Evolutionary conservation across 2,329 filamentous ascomycete genomes (phyloP), one percentile per base, ranked within the genome.

Genomic region (Fusarium robinianum): DNA sequence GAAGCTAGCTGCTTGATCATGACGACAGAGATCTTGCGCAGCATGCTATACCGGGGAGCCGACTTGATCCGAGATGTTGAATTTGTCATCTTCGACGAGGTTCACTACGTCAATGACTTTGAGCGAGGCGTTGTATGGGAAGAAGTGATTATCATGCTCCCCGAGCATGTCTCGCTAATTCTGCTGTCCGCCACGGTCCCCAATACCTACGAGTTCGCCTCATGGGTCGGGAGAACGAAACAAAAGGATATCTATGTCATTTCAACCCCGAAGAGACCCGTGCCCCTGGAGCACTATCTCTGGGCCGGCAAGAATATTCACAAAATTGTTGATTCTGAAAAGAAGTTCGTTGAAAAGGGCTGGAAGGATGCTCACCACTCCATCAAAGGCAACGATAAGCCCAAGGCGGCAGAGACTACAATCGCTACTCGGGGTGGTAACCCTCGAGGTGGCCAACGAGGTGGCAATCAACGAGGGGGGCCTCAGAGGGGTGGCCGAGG

Each of bases 171-270:
- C 25, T 95, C 94, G 2, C 78, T 99, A 15, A 99, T 99, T 57
- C 75, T 97, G 2, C 79, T 99, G 3, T 99, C 94, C 5, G 94
- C 94, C 1, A 99, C 94, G 1, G 94, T 99, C 1, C 94, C 94
- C 2, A 99, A 99, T 65, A 97, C 94, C 0, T 83, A 96, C 52
- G 94, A 99, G 65, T 99, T 99, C 61, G 94, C 94, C 2, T 97
- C 91, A 0, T 99, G 94, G 94, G 92, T 99, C 16, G 94, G 94
- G 8, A 81, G 94, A 36, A 99, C 94, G 1, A 99, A 99, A 72
- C 92, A 95, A 71, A 97, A 96, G 70, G 88, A 99, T 62, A 97
- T 99, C 22, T 99, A 97, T 65, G 94, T 99, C 59, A 99, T 99
- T 41, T 97, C 94, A 0, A 99, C 94, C 0, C 85, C 91, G 0